Conservation (phyloP, 148 eudicot species). For the Gaultheria prostrata region DNA sequence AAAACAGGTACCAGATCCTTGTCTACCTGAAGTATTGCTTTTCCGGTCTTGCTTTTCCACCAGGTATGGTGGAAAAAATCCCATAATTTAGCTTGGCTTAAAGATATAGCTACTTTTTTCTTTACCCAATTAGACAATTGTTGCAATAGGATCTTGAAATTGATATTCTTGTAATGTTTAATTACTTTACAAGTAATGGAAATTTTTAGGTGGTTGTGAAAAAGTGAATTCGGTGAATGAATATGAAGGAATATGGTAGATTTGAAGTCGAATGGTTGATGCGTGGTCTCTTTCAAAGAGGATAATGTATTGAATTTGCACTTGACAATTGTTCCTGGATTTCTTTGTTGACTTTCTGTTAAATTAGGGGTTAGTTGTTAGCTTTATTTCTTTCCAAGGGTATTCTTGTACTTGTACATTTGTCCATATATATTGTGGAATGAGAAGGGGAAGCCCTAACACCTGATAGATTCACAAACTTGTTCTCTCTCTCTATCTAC, state of each 20-base stretch:
- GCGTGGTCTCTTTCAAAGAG: not conserved
- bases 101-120: slow-evolving; percentile 2
- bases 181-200: not conserved
- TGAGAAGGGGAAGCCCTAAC: no score
- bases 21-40: slow-evolving; percentile 97
- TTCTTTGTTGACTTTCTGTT: not conserved
- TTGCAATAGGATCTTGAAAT: not conserved
- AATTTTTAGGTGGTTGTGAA: not conserved
- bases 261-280: not conserved
- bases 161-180: not conserved
- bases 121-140: not conserved
- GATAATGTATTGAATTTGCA: not conserved
- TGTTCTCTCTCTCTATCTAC: no score
- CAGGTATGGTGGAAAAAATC: slow-evolving; percentile 48
- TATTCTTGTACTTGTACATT: no score
- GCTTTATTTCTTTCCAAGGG: no score
- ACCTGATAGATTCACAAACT: no score
- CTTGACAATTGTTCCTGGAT: not conserved
- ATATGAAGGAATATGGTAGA: no score
- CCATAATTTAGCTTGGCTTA: not conserved
- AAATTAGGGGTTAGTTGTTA: no score
- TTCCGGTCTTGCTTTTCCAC: slow-evolving; percentile 87
- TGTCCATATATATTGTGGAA: no score
- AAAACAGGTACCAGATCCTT: slow-evolving; percentile 80
- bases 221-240: no score